Conservation (phyloP, 2,329 filamentous ascomycete species). For the Emericellopsis cladophorae region DNA sequence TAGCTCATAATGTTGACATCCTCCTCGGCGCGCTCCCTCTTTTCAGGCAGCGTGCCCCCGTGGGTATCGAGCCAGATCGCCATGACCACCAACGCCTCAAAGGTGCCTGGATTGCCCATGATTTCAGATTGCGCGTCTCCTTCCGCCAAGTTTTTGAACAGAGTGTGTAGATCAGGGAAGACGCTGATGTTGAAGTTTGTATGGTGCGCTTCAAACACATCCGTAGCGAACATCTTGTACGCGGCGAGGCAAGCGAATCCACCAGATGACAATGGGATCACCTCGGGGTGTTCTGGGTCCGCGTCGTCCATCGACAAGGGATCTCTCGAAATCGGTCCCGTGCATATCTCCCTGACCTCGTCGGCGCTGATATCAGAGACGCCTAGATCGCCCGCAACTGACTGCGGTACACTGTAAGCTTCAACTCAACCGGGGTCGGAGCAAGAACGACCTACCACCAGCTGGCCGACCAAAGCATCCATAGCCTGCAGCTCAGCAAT, state of each 20-base stretch:
- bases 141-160: conserved; percentile 41
- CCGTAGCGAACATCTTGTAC: conserved; percentile 50
- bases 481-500: conserved; percentile 47
- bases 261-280: conserved; percentile 44
- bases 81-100: conserved; percentile 46
- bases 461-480: conserved; percentile 57
- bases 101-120: conserved; percentile 34
- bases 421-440: not conserved
- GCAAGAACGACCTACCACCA: conserved; percentile 35
- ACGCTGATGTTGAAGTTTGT: conserved; percentile 39
- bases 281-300: conserved; percentile 31
- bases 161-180: conserved; percentile 45
- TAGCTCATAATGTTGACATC: conserved; percentile 41
- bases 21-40: conserved; percentile 10
- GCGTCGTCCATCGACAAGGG: conserved; percentile 33
- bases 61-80: conserved; percentile 45
- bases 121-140: conserved; percentile 36
- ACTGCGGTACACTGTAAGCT: conserved; percentile 23
- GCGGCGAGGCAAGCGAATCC: conserved; percentile 46
- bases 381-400: conserved; percentile 50
- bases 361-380: conserved; percentile 31
- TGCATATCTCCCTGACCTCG: conserved; percentile 31
- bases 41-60: conserved; percentile 23
- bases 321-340: conserved; percentile 25
- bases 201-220: conserved; percentile 45